Evolutionary conservation across 352 stramenopile species (phyloP).

Genomic region (Phytophthora citrophthora): DNA sequence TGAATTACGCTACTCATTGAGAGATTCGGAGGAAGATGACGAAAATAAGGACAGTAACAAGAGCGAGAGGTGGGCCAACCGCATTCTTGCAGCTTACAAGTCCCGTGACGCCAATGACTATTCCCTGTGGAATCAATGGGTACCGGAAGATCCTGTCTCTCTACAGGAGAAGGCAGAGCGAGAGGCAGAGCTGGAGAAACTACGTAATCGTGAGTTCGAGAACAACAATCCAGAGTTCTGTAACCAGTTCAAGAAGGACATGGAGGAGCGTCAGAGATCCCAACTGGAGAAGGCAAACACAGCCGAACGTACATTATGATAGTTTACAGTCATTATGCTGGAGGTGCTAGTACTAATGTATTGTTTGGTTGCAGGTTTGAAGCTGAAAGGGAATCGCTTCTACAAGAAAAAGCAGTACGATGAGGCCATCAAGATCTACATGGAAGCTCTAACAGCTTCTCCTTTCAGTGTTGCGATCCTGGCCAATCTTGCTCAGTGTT

Average conservation of each 20-base stretch:
- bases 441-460: slow-evolving; percentile 62
- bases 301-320: slow-evolving; percentile 54
- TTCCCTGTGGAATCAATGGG: slow-evolving; percentile 79
- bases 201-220: slow-evolving; percentile 78
- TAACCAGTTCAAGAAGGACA: slow-evolving; percentile 77
- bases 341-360: not conserved
- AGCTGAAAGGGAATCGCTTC: slow-evolving; percentile 57
- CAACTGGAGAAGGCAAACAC: slow-evolving; percentile 56
- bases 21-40: slow-evolving; percentile 24
- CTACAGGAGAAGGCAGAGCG: slow-evolving; percentile 64
- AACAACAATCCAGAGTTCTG: slow-evolving; percentile 82
- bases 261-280: slow-evolving; percentile 61
- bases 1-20: slow-evolving; percentile 57
- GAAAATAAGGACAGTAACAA: slow-evolving; percentile 19
- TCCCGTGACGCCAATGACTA: slow-evolving; percentile 83
- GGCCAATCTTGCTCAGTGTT: slow-evolving; percentile 76
- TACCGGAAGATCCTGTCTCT: slow-evolving; percentile 72
- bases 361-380: slow-evolving; percentile 47
- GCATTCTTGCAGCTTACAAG: slow-evolving; percentile 73
- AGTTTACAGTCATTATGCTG: too few species aligned
- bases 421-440: slow-evolving; percentile 65
- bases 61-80: slow-evolving; percentile 54
- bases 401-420: slow-evolving; percentile 72
- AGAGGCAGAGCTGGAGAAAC: slow-evolving; percentile 60
- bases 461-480: slow-evolving; percentile 70